Conservation (phyloP, 2,329 filamentous ascomycete species). For the Chrysoporthe puriensis region DNA sequence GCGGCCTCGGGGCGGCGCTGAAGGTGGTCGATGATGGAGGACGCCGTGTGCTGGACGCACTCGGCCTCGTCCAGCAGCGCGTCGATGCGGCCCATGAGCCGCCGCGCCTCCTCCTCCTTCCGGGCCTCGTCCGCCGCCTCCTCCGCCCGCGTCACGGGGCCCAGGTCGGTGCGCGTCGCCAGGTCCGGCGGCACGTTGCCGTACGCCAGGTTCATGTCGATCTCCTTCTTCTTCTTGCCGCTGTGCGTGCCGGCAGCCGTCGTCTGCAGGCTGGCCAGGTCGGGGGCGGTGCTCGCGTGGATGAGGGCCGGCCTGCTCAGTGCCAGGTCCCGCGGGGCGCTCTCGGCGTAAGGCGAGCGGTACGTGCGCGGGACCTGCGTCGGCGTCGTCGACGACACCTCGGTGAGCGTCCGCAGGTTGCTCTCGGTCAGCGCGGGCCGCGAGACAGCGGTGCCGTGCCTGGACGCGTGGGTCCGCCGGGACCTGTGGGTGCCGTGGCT, state of each 20-base stretch:
- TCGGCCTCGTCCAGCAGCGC: slow-evolving; percentile 82
- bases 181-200: slow-evolving; percentile 78
- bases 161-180: slow-evolving; percentile 51
- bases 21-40: slow-evolving; percentile 75
- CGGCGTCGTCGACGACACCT: slow-evolving; percentile 54
- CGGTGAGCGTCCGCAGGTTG: slow-evolving; percentile 58
- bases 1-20: slow-evolving; percentile 81
- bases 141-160: slow-evolving; percentile 37
- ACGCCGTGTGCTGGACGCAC: slow-evolving; percentile 83
- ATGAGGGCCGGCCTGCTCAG: slow-evolving; percentile 44
- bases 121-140: slow-evolving; percentile 55
- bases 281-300: slow-evolving; percentile 38
- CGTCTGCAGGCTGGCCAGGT: neutral
- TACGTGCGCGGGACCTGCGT: slow-evolving; percentile 46
- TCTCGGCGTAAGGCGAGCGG: slow-evolving; percentile 46
- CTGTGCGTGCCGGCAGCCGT: too few species aligned
- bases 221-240: slow-evolving; percentile 48
- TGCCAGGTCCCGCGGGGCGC: slow-evolving; percentile 43
- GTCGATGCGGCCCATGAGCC: slow-evolving; percentile 76
- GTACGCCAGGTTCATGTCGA: slow-evolving; percentile 93
- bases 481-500: slow-evolving; percentile 25
- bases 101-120: slow-evolving; percentile 45
- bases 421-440: slow-evolving; percentile 52
- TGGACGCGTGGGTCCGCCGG: slow-evolving; percentile 1
- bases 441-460: slow-evolving; percentile 32